A percentile compares a stretch with the other conserved stretches of the same genome.
These are phyloP conservation scores for Candida rishiriensis DNA, from an alignment of 805 yeast genomes.

Conservation along the genomic window DNA sequence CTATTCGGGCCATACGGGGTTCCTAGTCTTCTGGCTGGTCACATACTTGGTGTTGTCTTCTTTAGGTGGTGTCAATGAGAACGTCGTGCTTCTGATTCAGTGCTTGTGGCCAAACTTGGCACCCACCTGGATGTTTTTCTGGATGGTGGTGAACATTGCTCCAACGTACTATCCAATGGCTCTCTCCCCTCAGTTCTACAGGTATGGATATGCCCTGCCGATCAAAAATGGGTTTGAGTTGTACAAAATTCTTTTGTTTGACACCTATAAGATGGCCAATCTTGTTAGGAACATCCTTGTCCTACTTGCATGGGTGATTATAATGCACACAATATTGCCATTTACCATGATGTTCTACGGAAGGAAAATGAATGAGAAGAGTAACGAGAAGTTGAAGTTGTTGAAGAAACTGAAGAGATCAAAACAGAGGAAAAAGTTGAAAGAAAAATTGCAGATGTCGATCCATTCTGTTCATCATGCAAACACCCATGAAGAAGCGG, in stretches of 20 bases:
- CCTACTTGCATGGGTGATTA: constrained; percentile 52
- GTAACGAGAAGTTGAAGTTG: constrained; percentile 9
- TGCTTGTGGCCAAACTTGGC: constrained; percentile 50
- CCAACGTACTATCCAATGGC: constrained; percentile 60
- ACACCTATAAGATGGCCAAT: constrained; percentile 45
- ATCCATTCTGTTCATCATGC: no score
- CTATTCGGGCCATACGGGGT: constrained; percentile 57
- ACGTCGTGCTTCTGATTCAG: constrained; percentile 46
- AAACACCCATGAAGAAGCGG: no score
- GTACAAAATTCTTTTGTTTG: constrained; percentile 51
- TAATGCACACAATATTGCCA: constrained; percentile 42
- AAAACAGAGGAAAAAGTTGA: constrained; percentile 3
- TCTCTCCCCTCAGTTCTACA: constrained; percentile 46
- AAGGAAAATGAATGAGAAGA: constrained; percentile 9
- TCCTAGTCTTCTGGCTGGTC: constrained; percentile 64
- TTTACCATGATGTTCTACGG: constrained; percentile 23
- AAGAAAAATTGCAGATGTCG: not conserved
- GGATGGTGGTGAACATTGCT: constrained; percentile 62
- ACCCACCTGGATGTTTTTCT: constrained; percentile 64
- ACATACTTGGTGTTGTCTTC: constrained; percentile 62
- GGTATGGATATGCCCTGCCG: constrained; percentile 67
- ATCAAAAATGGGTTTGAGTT: constrained; percentile 56
- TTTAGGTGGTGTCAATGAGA: constrained; percentile 67
- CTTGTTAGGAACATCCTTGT: constrained; percentile 61
- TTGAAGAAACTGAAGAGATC: constrained; percentile 11